These are phyloP conservation scores for Albugo laibachii DNA, from an alignment of 352 stramenopile species.

Conservation along the genomic window DNA sequence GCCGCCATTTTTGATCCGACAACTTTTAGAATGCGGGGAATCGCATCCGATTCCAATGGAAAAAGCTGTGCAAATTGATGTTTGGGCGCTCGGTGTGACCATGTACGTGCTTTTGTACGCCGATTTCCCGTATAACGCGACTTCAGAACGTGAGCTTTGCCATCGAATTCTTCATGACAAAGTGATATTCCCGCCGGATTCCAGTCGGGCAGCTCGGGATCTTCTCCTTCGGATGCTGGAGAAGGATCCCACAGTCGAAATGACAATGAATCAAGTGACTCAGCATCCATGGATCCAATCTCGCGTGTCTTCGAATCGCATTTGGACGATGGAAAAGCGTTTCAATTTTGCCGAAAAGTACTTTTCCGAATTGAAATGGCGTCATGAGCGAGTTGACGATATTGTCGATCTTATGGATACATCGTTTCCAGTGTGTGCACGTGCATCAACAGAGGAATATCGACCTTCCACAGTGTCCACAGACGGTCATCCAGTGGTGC, in stretches of 20 bases:
- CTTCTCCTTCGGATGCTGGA: conserved; percentile 32
- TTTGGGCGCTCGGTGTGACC: conserved; percentile 53
- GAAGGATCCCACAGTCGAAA: conserved; percentile 21
- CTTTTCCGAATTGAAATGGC: not conserved
- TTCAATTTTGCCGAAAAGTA: conserved; percentile 14
- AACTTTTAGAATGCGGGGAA: conserved; percentile 1
- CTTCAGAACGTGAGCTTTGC: conserved; percentile 9
- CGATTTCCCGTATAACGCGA: conserved; percentile 25
- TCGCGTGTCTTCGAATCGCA: not conserved
- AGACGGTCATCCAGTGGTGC: conserved; percentile 16
- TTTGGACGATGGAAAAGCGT: conserved; percentile 12
- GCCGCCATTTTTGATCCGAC: conserved; percentile 28
- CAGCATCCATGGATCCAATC: conserved; percentile 46
- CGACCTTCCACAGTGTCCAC: conserved; percentile 62
- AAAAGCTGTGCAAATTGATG: conserved; percentile 35
- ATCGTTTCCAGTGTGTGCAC: not conserved
- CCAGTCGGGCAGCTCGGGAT: conserved; percentile 51
- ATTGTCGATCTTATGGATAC: conserved; percentile 4
- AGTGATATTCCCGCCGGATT: conserved; percentile 11
- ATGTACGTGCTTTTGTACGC: conserved; percentile 49
- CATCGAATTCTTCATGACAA: conserved; percentile 8
- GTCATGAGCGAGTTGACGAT: not conserved
- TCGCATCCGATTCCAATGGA: not conserved
- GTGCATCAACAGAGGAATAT: conserved; percentile 7
- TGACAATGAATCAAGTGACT: conserved; percentile 36